Conservation (phyloP, 306 rosid species). For the Begonia masoniana region DNA sequence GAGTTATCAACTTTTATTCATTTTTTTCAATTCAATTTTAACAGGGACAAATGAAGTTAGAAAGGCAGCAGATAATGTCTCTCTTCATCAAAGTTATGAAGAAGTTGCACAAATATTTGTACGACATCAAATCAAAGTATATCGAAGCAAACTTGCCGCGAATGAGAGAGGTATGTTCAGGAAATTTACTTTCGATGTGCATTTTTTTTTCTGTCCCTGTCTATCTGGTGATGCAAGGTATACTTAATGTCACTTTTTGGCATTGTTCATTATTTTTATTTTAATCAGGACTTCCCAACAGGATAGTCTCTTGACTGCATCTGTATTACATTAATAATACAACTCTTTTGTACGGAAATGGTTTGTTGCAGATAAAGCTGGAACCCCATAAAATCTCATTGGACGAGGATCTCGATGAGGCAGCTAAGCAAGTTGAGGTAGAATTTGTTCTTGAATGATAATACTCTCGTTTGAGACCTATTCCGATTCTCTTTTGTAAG, state of each 20-base stretch:
- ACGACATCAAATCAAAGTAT: conserved; percentile 54
- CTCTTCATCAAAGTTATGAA: conserved; percentile 70
- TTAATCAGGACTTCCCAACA: too few species aligned
- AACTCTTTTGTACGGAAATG: too few species aligned
- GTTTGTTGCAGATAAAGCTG: conserved; percentile 34
- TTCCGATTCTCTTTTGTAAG: too few species aligned
- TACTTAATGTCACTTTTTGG: too few species aligned
- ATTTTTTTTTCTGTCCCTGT: too few species aligned
- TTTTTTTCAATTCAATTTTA: neutral
- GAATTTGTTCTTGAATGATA: neutral
- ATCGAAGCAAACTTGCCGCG: conserved; percentile 70
- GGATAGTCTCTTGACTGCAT: too few species aligned
- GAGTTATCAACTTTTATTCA: too few species aligned
- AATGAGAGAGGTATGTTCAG: conserved; percentile 38
- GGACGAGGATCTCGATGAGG: conserved; percentile 69
- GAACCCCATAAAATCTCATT: conserved; percentile 68
- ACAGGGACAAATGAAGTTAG: conserved; percentile 65
- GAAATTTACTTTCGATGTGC: neutral
- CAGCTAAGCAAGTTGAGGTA: conserved; percentile 80
- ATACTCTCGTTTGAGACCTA: too few species aligned
- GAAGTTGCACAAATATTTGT: conserved; percentile 49
- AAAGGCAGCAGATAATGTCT: conserved; percentile 72
- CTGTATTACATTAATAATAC: too few species aligned
- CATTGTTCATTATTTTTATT: too few species aligned
- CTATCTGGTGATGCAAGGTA: too few species aligned